Base-by-base conservation (phyloP, 208 protist genomes). In the Plasmodiophora brassicae region DNA sequence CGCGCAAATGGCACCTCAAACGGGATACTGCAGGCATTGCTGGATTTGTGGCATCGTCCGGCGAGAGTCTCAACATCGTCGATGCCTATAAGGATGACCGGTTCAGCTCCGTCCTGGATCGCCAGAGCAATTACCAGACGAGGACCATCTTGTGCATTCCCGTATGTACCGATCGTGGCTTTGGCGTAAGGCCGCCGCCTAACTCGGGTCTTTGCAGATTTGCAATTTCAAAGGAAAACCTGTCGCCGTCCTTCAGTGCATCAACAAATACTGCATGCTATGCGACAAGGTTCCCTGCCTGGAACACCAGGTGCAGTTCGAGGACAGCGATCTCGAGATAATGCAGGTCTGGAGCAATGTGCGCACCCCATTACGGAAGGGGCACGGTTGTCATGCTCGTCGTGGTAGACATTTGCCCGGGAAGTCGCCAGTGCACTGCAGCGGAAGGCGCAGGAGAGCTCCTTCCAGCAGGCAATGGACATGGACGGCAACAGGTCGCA, bases 391-490 rank as follows among this genome's bases (percentile, higher is more conserved):
- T 5, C n/a, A 38, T 14, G 65, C 14, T 32, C 5, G n/a, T 5
- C n/a, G n/a, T 32, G 32, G 5, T 32, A 78, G 65, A 78, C 65
- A 38, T 32, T 78, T 5, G 65, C 65, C 5, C 65, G 65, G 5
- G 65, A 78, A 78, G n/a, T 78, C 5, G 5, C 65, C 14, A 78
- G 65, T 38, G 65, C 65, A 14, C n/a, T 78, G 65, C 65, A 78
- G n/a, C 5, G 65, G 65, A 78, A 78, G 65, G 65, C 65, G n/a
- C 65, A 78, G 65, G 65, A 78, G 65, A 78, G 65, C 65, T 78
- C 65, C 32, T 78, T 78, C 65, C 65, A 78, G n/a, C 65, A 78
- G n/a, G 65, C 65, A 8, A 78, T 78, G 65, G 65, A 78, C n/a
- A 78, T 78, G 65, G n/a, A 32, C n/a, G 65, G 65, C 41, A 78